phyloP scores from a whole-genome alignment of 2,329 filamentous ascomycete species.

The Fusarium sp. region DNA sequence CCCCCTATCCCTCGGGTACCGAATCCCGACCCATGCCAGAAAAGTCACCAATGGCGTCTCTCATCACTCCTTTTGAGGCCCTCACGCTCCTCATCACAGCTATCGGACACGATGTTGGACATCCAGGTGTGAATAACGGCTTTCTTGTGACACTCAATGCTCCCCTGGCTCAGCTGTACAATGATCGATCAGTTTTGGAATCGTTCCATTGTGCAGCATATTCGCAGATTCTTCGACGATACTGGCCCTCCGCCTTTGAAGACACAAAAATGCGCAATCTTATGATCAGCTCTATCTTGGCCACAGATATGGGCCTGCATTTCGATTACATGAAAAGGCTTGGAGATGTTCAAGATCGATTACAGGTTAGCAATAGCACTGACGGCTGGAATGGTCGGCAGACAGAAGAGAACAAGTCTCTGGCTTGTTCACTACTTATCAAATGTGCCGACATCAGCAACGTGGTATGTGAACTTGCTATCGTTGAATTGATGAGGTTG shows the following conservation, averaged over 20 bases:
- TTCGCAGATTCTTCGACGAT: slow-evolving; percentile 90
- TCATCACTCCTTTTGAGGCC: slow-evolving; percentile 89
- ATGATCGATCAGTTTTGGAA: slow-evolving; percentile 95
- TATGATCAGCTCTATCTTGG: slow-evolving; percentile 97
- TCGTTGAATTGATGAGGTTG: not conserved
- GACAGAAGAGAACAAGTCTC: slow-evolving; percentile 79
- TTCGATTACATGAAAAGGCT: slow-evolving; percentile 96
- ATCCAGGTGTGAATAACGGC: slow-evolving; percentile 97
- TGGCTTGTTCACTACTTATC: slow-evolving; percentile 92
- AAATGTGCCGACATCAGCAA: slow-evolving; percentile 99
- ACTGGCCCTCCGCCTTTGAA: slow-evolving; percentile 88
- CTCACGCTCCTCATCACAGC: slow-evolving; percentile 91
- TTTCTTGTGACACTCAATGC: slow-evolving; percentile 94
- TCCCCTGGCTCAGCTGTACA: slow-evolving; percentile 93
- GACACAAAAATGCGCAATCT: slow-evolving; percentile 84
- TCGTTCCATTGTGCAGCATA: slow-evolving; percentile 98
- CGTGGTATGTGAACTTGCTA: slow-evolving; percentile 73
- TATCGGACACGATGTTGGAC: slow-evolving; percentile 98
- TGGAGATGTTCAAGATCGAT: slow-evolving; percentile 82
- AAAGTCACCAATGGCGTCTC: slow-evolving; percentile 76
- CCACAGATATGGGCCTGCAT: slow-evolving; percentile 97
- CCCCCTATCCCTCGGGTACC: slow-evolving; percentile 69
- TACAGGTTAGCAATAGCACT: slow-evolving; percentile 74
- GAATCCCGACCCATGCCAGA: slow-evolving; percentile 49
- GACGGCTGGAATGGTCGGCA: slow-evolving; percentile 84